These are phyloP conservation scores for Melampsora larici-populina DNA, from an alignment of 1,284 basidiomycete species.

Conservation along the genomic window DNA sequence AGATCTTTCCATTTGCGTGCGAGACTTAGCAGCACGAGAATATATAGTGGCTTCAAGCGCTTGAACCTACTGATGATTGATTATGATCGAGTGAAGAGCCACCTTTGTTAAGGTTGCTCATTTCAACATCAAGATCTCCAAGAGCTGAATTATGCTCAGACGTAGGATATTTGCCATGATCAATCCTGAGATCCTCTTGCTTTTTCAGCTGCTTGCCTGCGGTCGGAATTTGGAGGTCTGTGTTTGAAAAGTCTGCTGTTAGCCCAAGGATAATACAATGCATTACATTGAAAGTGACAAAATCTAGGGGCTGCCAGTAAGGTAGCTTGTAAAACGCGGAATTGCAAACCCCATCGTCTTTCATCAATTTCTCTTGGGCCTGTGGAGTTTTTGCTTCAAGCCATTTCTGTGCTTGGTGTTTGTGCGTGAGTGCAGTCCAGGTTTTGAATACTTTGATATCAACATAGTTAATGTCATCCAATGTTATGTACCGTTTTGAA, in stretches of 20 bases:
- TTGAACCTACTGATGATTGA: too few species aligned
- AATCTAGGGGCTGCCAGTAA: constrained; percentile 26
- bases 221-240: background rate
- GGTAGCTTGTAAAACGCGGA: constrained; percentile 14
- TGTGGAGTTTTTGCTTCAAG: background rate
- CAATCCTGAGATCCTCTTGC: too few species aligned
- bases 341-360: constrained; percentile 4
- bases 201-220: constrained; percentile 1
- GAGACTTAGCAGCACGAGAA: too few species aligned
- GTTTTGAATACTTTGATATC: background rate
- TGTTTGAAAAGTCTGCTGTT: background rate
- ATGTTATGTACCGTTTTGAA: constrained; percentile 7
- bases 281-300: background rate
- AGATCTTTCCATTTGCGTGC: too few species aligned
- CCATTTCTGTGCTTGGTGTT: background rate
- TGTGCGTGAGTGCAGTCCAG: background rate
- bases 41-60: too few species aligned
- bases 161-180: too few species aligned
- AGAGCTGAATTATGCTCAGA: too few species aligned
- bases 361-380: constrained; percentile 1
- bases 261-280: constrained; percentile 26
- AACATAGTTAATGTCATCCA: background rate
- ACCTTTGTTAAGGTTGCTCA: too few species aligned
- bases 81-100: too few species aligned
- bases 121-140: too few species aligned